Conservation (phyloP, 371 early-diverging fungal species). For the Syncephalastrum racemosum region DNA sequence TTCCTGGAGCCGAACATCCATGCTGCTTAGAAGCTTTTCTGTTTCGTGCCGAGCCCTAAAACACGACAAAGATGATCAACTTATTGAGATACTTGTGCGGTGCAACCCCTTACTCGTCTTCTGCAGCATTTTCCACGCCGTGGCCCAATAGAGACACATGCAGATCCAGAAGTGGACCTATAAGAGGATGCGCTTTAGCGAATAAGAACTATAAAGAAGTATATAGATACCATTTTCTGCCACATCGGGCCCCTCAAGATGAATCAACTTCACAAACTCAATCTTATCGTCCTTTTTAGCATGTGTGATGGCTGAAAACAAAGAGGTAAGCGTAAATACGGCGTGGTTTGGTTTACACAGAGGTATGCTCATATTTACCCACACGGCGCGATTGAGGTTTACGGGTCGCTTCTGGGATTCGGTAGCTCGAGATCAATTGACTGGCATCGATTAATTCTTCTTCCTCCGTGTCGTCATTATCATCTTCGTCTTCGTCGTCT, state of each 20-base stretch:
- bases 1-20: slow-evolving; percentile 15
- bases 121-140: slow-evolving; percentile 4
- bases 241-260: slow-evolving; percentile 12
- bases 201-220: not conserved
- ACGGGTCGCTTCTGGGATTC: too few relatives aligned
- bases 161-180: slow-evolving; percentile 32
- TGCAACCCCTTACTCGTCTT: slow-evolving; percentile 14
- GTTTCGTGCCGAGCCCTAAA: too few relatives aligned
- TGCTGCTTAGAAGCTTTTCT: slow-evolving; percentile 2
- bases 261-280: slow-evolving; percentile 28
- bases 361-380: too few relatives aligned
- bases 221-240: slow-evolving; percentile 11
- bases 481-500: slow-evolving; percentile 20
- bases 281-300: slow-evolving; percentile 12
- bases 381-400: too few relatives aligned
- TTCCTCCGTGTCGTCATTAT: slow-evolving; percentile 18
- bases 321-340: too few relatives aligned
- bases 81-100: too few relatives aligned
- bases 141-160: slow-evolving; percentile 35
- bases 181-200: not conserved
- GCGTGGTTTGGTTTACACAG: too few relatives aligned
- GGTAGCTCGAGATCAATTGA: too few relatives aligned
- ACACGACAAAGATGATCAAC: too few relatives aligned
- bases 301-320: slow-evolving; percentile 10
- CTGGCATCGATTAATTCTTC: slow-evolving; percentile 11